These are phyloP conservation scores for Metschnikowia henanensis DNA, from an alignment of 805 yeast species.

Conservation along the genomic window DNA sequence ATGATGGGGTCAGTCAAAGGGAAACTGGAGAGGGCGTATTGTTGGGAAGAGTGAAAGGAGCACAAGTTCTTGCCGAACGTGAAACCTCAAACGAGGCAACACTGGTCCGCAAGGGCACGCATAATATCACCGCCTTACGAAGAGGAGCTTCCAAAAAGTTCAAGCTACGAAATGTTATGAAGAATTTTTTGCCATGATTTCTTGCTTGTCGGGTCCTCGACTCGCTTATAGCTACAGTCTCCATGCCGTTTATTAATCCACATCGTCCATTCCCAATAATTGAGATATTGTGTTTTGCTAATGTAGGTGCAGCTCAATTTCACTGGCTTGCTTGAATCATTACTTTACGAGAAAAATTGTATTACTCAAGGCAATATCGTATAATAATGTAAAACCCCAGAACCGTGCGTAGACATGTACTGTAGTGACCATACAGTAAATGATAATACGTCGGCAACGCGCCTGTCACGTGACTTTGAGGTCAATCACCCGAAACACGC, in stretches of 20 bases:
- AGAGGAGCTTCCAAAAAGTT: slow-evolving; percentile 1
- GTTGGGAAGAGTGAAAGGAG: neutral
- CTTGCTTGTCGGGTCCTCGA: neutral
- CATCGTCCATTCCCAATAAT: no score
- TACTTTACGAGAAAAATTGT: no score
- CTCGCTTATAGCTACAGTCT: neutral
- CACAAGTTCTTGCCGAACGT: neutral
- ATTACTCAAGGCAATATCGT: no score
- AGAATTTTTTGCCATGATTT: slow-evolving; percentile 1
- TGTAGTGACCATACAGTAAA: no score
- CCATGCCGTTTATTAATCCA: no score
- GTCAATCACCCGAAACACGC: neutral
- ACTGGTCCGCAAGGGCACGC: neutral
- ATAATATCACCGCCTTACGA: neutral
- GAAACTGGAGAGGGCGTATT: neutral
- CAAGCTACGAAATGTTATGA: slow-evolving; percentile 11
- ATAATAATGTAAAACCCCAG: no score
- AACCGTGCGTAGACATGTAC: no score
- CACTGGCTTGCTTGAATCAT: no score
- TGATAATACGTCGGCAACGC: neutral
- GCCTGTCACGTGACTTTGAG: neutral
- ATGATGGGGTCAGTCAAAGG: neutral
- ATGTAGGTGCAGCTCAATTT: no score
- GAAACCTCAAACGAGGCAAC: neutral
- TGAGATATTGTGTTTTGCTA: no score